Conservation (phyloP, 306 rosid genomes). For the Quercus suber region DNA sequence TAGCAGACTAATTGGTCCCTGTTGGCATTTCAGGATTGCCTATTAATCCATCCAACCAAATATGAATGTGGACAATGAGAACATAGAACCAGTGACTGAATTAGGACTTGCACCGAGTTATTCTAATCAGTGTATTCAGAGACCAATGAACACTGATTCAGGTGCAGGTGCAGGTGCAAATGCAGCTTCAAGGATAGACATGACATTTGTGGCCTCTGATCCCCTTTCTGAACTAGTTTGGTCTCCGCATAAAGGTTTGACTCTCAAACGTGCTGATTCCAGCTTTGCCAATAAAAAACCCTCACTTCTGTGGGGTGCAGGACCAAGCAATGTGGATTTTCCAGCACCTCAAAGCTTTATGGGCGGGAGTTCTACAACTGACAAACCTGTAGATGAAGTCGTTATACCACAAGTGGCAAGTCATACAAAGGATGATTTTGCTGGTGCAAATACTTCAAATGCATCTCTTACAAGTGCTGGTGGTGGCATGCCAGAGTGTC, state of each 20-base stretch:
- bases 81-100: conserved; percentile 49
- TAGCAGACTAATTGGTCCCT: conserved; percentile 23
- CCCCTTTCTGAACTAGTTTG: conserved; percentile 91
- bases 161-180: conserved; percentile 90
- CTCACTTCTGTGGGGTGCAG: conserved; percentile 39
- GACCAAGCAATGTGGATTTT: conserved; percentile 58
- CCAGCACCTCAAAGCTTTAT: conserved; percentile 35
- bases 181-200: conserved; percentile 64
- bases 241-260: conserved; percentile 73
- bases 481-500: conserved; percentile 24
- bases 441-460: conserved; percentile 24
- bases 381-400: conserved; percentile 32
- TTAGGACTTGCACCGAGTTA: conserved; percentile 45
- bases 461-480: conserved; percentile 26
- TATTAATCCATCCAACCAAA: conserved; percentile 29
- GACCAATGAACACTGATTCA: conserved; percentile 34
- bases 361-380: conserved; percentile 28
- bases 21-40: conserved; percentile 42
- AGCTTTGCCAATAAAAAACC: conserved; percentile 38
- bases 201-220: conserved; percentile 41
- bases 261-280: conserved; percentile 55
- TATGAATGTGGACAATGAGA: conserved; percentile 53
- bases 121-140: conserved; percentile 34
- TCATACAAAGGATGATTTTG: conserved; percentile 22
- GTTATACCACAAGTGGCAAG: conserved; percentile 27